Evolutionary conservation across 495 filamentous ascomycete genomes (phyloP), one percentile per base, ranked within the genome.

Genomic region (Lineolata rhizophorae): DNA sequence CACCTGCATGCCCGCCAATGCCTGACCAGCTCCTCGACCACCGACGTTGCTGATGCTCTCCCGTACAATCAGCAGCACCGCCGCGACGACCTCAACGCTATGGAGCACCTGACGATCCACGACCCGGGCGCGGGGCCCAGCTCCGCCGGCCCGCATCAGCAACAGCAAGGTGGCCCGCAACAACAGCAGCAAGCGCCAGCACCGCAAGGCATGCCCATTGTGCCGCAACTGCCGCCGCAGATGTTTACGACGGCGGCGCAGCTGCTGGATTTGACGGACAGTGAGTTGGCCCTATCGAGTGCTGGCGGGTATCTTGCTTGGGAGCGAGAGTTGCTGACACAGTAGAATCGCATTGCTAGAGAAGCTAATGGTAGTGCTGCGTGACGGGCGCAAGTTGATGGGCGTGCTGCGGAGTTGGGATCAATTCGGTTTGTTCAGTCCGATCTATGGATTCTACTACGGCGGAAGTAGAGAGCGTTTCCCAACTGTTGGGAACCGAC

Each of bases 161-260:
- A 25, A n/a, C 22, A 25, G 22, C 22, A 25, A n/a, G n/a, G n/a
- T n/a, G n/a, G n/a, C n/a, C n/a, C n/a, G n/a, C 22, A 25, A n/a
- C 22, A 25, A n/a, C 22, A 25, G 22, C 22, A 25, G 22, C 22
- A 25, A n/a, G 22, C 22, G 22, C n/a, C n/a, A n/a, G n/a, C n/a
- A n/a, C n/a, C n/a, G n/a, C 22, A 25, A n/a, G n/a, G 22, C 22
- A n/a, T 25, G n/a, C 22, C 22, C 6, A 25, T 6, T n/a, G 43
- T 51, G 10, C 47, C 56, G 2, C 67, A 71, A 39, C 56, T 82
- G 21, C 76, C 71, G 3, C 69, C 70, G 29, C 80, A 97, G 60
- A 94, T 95, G 83, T 97, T 97, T 59, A 93, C 90, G 11, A 97
- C 87, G 2, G 84, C 87, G 27, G 82, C 87, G 31, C 85, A 94